Evolutionary conservation across 108 stramenopile species (phyloP), one percentile per base, ranked within the genome.

Genomic region (Skeletonema tropicum): DNA sequence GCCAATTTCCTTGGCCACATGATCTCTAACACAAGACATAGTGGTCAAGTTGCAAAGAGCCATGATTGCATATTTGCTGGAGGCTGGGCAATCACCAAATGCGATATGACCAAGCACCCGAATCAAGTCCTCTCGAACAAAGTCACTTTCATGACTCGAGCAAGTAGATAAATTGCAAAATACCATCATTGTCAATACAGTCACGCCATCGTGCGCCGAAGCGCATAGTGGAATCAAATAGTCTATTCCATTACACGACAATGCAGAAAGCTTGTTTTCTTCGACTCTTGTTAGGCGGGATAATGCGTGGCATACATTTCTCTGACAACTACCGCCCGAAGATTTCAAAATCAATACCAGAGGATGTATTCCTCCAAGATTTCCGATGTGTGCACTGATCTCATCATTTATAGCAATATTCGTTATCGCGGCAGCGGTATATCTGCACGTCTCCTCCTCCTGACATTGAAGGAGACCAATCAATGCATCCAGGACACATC

Each of bases 151-250:
- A 70, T 87, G 83, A 17, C 71, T 80, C 14, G 57, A 48, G 70
- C 90, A 71, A 29, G 64, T 83, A 29, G 85, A 80, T n/a, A 95
- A 35, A 79, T 93, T 93, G 65, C 87, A 89, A 0, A 95, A 59
- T 2, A 89, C 83, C 92, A 92, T 92, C 5, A 72, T 60, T 38
- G 88, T 73, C 60, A 73, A 60, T 12, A 75, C 49, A n/a, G 52
- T 36, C n/a, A 73, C 58, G n/a, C 73, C 69, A 80, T 39, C 38
- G 79, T 84, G 26, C 81, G 57, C 58, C 64, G 80, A 73, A 32
- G 60, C 57, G 65, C 83, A 71, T 57, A 71, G 74, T 48, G 80
- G 59, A 35, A 71, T 39, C 39, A 82, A 66, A 73, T 42, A 67
- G 17, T 58, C 45, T 21, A 73, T 12, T 35, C 78, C 76, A n/a